Base-by-base conservation (phyloP, 2,329 filamentous ascomycete genomes). In the Cladosporium sp. region DNA sequence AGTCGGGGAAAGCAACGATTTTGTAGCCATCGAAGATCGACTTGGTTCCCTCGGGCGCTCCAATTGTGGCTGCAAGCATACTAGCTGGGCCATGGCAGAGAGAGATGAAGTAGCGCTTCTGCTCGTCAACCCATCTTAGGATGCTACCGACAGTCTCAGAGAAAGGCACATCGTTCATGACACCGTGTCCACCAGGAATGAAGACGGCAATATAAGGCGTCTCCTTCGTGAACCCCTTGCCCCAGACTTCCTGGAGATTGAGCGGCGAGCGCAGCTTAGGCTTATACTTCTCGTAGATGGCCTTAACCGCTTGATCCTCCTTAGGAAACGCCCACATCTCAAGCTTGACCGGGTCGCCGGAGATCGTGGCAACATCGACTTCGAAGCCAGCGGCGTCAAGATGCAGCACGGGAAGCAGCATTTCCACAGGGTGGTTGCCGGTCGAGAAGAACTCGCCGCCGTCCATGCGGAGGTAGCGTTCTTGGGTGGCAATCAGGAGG, bases 361-460 rank as follows among this genome's bases (percentile, higher is more conserved):
- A 56, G 30, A 57, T 32, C 16, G 55, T 57, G 19, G 55, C 55
- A 25, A 57, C 51, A 39, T 57, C 55, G 27, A 57, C 51, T 7
- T 52, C 54, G 43, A 57, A 57, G 22, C 55, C 55, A 16, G 55
- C 55, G 9, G 49, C 39, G 25, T 57, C 54, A n/a, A 57, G 54
- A 38, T 57, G 55, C 18, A 57, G 33, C 11, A 57, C 16, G 11
- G 55, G 55, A 7, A 57, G 48, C n/a, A 57, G 53, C 56, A 53
- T 59, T 35, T 55, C 56, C 16, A 58, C 56, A 1, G 54, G 56
- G 36, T 58, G 56, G 18, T 58, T 58, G 27, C 56, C 55, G 2
- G 55, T 58, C 20, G 55, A 58, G 52, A 58, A 58, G 38, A 58
- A 58, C 43, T 56, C 38, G 43, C 54, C 55, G 15, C 42, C 54